phyloP scores from a whole-genome alignment of 768 basidiomycete genomes.

The Boletus eberwhitei region DNA sequence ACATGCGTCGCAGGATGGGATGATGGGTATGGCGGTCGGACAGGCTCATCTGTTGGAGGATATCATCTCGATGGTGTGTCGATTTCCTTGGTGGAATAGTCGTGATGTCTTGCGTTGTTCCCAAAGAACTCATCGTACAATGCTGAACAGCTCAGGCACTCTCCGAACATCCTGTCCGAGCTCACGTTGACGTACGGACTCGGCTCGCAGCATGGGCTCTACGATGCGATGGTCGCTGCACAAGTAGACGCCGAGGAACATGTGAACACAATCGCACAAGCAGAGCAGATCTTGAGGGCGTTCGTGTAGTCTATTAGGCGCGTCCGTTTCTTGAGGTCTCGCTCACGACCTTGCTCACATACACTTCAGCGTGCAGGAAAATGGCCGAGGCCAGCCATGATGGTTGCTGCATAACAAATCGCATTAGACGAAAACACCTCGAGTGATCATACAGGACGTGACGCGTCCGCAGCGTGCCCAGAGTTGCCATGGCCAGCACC shows the following conservation, averaged over 20 bases:
- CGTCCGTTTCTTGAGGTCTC: background rate
- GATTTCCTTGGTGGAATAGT: background rate
- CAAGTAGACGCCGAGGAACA: constrained; percentile 13
- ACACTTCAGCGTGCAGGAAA: background rate
- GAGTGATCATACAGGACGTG: background rate
- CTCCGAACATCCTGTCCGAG: constrained; percentile 54
- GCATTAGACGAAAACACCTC: background rate
- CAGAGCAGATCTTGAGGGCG: background rate
- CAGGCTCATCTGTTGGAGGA: constrained; percentile 94
- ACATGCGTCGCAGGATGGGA: constrained; percentile 58
- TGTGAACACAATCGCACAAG: background rate
- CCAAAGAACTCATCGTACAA: background rate
- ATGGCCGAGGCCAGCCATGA: background rate
- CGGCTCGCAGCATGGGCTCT: constrained; percentile 78
- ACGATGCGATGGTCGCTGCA: constrained; percentile 40
- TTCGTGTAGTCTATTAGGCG: background rate
- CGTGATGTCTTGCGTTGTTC: background rate
- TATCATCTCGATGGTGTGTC: constrained; percentile 74
- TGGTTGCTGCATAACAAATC: background rate
- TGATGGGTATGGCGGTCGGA: constrained; percentile 74
- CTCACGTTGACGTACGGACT: constrained; percentile 82
- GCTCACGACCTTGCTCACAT: background rate
- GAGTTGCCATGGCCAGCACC: no score
- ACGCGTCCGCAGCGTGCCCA: no score
- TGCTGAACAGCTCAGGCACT: constrained; percentile 58